Evolutionary conservation across 352 stramenopile genomes (phyloP), one percentile per base, ranked within the genome.

Genomic region (Blastocystis hominis): DNA sequence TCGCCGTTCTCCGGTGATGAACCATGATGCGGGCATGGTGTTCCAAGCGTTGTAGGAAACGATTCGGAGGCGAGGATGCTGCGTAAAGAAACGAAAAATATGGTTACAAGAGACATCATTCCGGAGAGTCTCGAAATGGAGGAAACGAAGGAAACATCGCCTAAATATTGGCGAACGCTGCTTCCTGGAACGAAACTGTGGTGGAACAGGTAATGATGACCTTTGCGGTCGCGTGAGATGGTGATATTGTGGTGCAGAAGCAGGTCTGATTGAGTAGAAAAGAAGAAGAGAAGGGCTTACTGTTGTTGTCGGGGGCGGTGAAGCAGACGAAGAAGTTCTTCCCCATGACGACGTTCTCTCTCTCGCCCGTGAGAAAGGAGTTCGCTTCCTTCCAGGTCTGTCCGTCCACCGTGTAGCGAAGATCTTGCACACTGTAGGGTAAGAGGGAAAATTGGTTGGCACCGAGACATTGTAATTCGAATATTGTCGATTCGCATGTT

Each of bases 1-100:
- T 3, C 93, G 92, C 44, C 90, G 90, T 6, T 78, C 46, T 63
- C 89, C 75, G 53, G 92, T 92, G 81, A 95, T 94, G 46, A 95
- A 92, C 46, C 93, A 90, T 0, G 89, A 90, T 0, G 92, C 92
- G 1, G 93, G 93, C 75, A 95, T 95, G 13, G 93, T 95, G 89
- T 95, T 95, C 93, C 93, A 95, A 7, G 95, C 91, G 62, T 95
- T 95, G 90, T 94, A 95, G 63, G 93, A 93, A 47, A 95, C 86
- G 53, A 95, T 95, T 40, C 93, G 91, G 2, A 87, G 55, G 4
- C 24, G 53, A 1, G 36, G 68, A 36, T 46, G 38, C 77, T 87
- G 70, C 20, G 24, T 5, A 20, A 40, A 10, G 77, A 75, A 9
- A 1, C 17, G 4, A 36, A 3, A 20, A 62, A 20, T n/a, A 36